A percentile compares a stretch with the other conserved stretches of the same genome.
Conservation (phyloP, 192 early-diverging fungal species). For the Coemansia nantahalensis region DNA sequence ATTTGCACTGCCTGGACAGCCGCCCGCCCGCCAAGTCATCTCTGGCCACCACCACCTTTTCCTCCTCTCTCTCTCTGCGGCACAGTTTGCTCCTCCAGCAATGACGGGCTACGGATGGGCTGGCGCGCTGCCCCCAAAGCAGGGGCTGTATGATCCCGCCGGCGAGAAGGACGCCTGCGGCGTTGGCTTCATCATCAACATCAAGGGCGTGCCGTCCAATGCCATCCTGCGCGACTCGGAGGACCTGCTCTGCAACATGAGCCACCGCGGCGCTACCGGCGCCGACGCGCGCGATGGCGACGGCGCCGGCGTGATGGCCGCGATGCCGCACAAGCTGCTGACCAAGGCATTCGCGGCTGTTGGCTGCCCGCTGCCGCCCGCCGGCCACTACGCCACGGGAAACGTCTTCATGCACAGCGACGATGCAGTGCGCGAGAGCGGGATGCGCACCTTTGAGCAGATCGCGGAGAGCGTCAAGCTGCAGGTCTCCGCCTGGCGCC, state of each 20-base stretch:
- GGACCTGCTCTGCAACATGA: conserved; percentile 97
- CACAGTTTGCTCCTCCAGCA: neutral
- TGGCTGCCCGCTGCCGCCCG: conserved; percentile 64
- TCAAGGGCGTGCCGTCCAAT: conserved; percentile 82
- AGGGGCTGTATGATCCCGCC: conserved; percentile 86
- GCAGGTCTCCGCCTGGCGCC: conserved; percentile 83
- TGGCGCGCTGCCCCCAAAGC: conserved; percentile 74
- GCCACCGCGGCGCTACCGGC: conserved; percentile 93
- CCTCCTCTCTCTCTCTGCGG: no score
- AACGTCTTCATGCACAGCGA: conserved; percentile 88
- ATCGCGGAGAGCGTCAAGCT: conserved; percentile 75
- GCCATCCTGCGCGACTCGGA: conserved; percentile 87
- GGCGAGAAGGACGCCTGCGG: conserved; percentile 95
- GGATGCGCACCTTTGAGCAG: conserved; percentile 72
- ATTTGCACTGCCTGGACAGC: no score
- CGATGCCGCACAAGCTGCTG: conserved; percentile 91
- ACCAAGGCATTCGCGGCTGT: conserved; percentile 59
- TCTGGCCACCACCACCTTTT: neutral
- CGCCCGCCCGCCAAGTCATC: no score
- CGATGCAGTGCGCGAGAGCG: conserved; percentile 62
- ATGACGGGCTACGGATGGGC: conserved; percentile 64
- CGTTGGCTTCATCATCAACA: conserved; percentile 95
- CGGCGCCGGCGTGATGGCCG: conserved; percentile 97
- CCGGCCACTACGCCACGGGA: conserved; percentile 94
- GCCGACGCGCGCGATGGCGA: conserved; percentile 96